Base-by-base conservation (phyloP, 2,329 filamentous ascomycete genomes). In the Knoxdaviesia capensis region DNA sequence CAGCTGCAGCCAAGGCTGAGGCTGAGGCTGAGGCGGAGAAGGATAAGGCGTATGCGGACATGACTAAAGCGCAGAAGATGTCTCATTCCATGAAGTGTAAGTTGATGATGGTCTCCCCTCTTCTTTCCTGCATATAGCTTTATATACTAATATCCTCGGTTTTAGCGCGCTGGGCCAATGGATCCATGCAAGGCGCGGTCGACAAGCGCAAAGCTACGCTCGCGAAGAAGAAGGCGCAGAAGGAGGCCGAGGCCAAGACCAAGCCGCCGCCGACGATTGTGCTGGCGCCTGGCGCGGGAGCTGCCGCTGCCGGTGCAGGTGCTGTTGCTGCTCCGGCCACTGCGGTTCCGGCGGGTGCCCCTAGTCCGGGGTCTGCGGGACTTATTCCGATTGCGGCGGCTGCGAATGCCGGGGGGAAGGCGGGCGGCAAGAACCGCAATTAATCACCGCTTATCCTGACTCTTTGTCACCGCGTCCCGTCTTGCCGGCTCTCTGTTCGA, bases 31-130 rank as follows among this genome's bases (percentile, higher is more conserved):
- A 43, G 29, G 7, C 39, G 34, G 33, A 32, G 30, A 36, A 20
- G 20, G 20, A 20, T 20, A 74, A 74, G 57, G 68, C 73, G 41
- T 75, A 75, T 50, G 65, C 66, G 34, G 62, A 66, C 37, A 74
- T 75, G 70, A 74, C 69, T 39, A 76, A 76, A 58, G 73, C 69
- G 31, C 71, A 76, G 56, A 76, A 76, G 61, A 75, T 76, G 71
- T 72, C 68, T n/a, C 65, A 64, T 11, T 74, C 70, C 3, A 76
- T 76, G 71, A 73, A 73, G 59, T 69, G 71, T 74, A 60, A 58
- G 65, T 55, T 36, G 39, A 7, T 39, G 30, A 33, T 31, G 32
- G 20, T 44, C 33, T 40, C 28, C 31, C n/a, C 7, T 3, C 38
- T 11, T 5, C 11, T 38, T 20, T 5, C 30, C 31, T 4, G 20